Evolutionary conservation across 2,329 filamentous ascomycete species (phyloP).

Genomic region (Colletotrichum lindemuthianum): DNA sequence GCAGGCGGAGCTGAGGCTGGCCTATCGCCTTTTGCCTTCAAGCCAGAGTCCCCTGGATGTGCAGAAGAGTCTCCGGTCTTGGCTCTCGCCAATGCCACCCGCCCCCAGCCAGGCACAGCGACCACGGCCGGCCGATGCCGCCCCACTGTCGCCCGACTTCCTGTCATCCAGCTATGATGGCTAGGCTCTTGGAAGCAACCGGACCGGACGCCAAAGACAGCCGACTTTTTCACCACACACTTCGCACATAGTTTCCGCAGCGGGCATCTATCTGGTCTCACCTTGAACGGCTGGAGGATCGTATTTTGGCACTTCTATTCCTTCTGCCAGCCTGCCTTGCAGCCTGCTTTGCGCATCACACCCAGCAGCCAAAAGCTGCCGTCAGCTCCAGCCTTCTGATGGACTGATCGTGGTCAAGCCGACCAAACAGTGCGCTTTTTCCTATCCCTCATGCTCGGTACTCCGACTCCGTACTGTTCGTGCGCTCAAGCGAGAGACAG

Average conservation of each 20-base stretch:
- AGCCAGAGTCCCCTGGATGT: conserved; percentile 15
- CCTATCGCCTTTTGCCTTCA: conserved; percentile 8
- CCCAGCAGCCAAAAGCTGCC: no score
- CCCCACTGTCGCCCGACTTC: conserved; percentile 15
- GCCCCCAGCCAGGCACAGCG: conserved; percentile 16
- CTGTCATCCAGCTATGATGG: not conserved
- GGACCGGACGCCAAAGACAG: not conserved
- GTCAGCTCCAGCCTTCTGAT: not conserved
- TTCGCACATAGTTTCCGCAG: not conserved
- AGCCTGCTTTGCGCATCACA: no score
- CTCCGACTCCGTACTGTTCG: no score
- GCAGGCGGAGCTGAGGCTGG: not conserved
- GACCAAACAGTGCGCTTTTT: no score
- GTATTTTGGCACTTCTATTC: not conserved
- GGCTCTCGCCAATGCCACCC: conserved; percentile 29
- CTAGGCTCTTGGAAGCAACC: conserved; percentile 2
- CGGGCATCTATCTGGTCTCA: not conserved
- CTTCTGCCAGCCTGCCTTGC: no score
- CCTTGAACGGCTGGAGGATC: not conserved
- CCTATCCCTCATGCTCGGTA: no score
- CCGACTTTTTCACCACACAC: conserved; percentile 10
- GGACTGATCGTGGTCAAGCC: no score
- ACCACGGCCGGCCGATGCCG: conserved; percentile 28
- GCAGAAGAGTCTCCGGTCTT: conserved; percentile 23
- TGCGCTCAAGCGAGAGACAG: no score